phyloP scores from a whole-genome alignment of 306 rosid species.

The Fragaria vesca region DNA sequence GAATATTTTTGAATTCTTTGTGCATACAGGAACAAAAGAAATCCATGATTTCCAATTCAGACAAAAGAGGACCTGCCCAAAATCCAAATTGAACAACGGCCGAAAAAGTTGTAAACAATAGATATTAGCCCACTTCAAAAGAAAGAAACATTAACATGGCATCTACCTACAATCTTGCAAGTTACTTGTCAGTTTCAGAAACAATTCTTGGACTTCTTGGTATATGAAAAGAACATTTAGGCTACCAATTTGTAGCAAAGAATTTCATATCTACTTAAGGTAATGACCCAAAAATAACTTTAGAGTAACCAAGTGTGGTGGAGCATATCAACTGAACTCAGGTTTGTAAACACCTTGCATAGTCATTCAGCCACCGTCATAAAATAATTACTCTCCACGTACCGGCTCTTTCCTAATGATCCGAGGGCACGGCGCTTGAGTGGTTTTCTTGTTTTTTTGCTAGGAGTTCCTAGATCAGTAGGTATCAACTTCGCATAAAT shows the following conservation, averaged over 20 bases:
- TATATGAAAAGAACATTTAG: neutral
- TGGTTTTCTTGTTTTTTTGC: conserved; percentile 46
- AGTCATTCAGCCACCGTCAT: neutral
- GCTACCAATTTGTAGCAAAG: neutral
- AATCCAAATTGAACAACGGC: neutral
- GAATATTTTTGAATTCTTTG: neutral
- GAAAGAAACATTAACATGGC: neutral
- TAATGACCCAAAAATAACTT: neutral
- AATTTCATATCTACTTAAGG: neutral
- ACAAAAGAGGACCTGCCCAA: neutral
- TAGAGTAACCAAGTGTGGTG: neutral
- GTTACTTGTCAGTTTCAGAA: neutral
- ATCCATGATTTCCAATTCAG: neutral
- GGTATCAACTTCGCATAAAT: conserved; percentile 91
- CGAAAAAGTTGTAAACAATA: neutral
- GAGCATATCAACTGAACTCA: neutral
- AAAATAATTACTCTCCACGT: conserved; percentile 30
- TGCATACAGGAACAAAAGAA: neutral
- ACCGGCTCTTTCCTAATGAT: conserved; percentile 93
- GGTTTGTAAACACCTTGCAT: neutral
- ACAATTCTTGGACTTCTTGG: neutral
- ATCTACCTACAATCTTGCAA: neutral
- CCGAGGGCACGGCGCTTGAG: conserved; percentile 66
- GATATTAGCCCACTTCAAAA: neutral
- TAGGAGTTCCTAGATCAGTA: conserved; percentile 80